A percentile compares a stretch with the other conserved stretches of the same genome.
Evolutionary conservation across 179 eudicot species (phyloP).

Genomic region (Camellia oleifera): DNA sequence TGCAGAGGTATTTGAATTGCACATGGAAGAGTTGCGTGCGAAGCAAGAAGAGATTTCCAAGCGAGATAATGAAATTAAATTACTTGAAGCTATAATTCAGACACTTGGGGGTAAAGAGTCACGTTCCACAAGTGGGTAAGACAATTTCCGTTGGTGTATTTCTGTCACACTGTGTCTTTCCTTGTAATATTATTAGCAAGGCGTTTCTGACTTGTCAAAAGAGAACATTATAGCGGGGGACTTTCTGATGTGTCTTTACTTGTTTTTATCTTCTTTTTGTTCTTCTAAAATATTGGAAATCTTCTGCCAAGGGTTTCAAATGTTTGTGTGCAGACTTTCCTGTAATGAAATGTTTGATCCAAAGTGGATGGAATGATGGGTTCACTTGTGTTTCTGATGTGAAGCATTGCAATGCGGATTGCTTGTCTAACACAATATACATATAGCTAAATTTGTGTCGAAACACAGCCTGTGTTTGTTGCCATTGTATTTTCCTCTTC

Average conservation of each 20-base stretch:
- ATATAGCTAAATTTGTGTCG: not conserved
- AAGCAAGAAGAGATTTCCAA: constrained; percentile 87
- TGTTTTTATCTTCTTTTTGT: not conserved
- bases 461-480: not conserved
- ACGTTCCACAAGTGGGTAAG: constrained; percentile 14
- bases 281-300: not conserved
- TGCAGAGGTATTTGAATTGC: constrained; percentile 93
- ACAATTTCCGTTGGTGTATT: not conserved
- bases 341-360: not conserved
- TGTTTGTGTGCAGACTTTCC: not conserved
- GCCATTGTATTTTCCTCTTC: too few species aligned
- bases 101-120: constrained; percentile 80
- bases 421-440: not conserved
- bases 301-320: not conserved
- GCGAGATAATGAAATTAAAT: constrained; percentile 82
- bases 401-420: not conserved
- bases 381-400: not conserved
- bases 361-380: not conserved
- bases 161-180: not conserved
- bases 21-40: constrained; percentile 82
- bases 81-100: constrained; percentile 89
- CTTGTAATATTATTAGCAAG: not conserved
- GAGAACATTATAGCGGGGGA: not conserved
- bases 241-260: not conserved
- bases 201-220: not conserved